These are phyloP conservation scores for Pythium plurisporium DNA, from an alignment of 352 stramenopile species.

Conservation along the genomic window DNA sequence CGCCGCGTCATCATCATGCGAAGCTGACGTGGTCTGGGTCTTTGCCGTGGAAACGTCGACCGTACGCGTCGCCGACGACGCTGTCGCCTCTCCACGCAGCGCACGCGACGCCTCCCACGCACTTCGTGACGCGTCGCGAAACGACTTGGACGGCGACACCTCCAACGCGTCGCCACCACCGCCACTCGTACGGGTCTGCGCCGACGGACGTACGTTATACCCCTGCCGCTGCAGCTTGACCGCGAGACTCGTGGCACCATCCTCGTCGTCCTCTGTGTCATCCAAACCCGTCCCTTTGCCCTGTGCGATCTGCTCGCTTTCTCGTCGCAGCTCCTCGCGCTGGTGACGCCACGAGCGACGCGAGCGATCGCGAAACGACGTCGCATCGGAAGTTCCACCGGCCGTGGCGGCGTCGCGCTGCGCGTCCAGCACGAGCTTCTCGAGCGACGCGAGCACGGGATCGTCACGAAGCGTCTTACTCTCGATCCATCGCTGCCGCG, in stretches of 20 bases:
- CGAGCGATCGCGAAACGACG: slow-evolving; percentile 49
- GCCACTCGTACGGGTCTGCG: background rate
- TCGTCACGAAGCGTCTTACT: slow-evolving; percentile 42
- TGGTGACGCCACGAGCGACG: slow-evolving; percentile 63
- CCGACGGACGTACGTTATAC: slow-evolving; percentile 34
- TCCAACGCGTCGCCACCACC: background rate
- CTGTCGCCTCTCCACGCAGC: slow-evolving; percentile 19
- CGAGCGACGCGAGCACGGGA: slow-evolving; percentile 36
- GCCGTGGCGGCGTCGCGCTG: too few species aligned
- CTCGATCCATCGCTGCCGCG: slow-evolving; percentile 36
- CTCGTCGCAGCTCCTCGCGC: slow-evolving; percentile 30
- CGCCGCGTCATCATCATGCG: background rate
- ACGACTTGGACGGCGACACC: slow-evolving; percentile 22
- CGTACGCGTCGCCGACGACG: background rate
- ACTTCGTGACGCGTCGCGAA: slow-evolving; percentile 26
- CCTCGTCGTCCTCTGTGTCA: slow-evolving; percentile 7
- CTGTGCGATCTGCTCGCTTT: slow-evolving; percentile 16
- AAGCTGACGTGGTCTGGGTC: too few species aligned
- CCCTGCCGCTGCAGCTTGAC: slow-evolving; percentile 44
- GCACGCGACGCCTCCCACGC: slow-evolving; percentile 25
- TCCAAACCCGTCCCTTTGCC: slow-evolving; percentile 5
- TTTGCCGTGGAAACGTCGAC: background rate
- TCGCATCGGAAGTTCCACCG: too few species aligned
- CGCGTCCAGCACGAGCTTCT: slow-evolving; percentile 23
- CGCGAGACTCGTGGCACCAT: slow-evolving; percentile 30